Base-by-base conservation (phyloP, 2,329 filamentous ascomycete species). In the Colletotrichum australisinense region DNA sequence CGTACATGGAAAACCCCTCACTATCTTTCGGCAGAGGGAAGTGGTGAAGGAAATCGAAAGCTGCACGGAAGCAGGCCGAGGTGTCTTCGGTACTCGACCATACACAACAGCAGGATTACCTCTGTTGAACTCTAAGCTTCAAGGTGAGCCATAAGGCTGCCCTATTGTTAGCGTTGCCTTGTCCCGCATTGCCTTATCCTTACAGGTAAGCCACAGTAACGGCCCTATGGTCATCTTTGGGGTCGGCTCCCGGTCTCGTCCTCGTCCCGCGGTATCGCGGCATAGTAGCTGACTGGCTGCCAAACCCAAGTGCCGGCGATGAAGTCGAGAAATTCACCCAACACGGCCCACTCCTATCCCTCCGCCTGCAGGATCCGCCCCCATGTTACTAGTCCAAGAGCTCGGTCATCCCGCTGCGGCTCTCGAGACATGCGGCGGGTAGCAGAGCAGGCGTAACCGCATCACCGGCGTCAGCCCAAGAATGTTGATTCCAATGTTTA, bases 91-190 rank as follows among this genome's bases (percentile, higher is more conserved):
- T 65, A 38, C 28, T 46, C 11, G 24, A 46, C 55, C 52, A 59
- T 38, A 49, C 69, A 46, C 26, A 49, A 49, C 19, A 24, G 11
- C 9, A n/a, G 30, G 56, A 24, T 14, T 28, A 16, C 26, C 32
- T 28, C 46, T 22, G n/a, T 63, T 9, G 35, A 38, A 52, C n/a
- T n/a, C 11, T 38, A 19, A 19, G 14, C 16, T 49, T 57, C 32
- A 22, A 14, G 63, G 57, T 63, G 35, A 57, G 57, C 49, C 57
- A n/a, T 38, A 19, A 32, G 63, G 63, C 57, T 67, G 64, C 63
- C 46, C 66, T 56, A 16, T 16, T 42, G 14, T 22, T 32, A 19
- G n/a, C 16, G 56, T 60, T 24, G 63, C 55, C 69, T 67, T 28
- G 35, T 22, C n/a, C 16, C n/a, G 49, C n/a, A 19, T 49, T 49